Evolutionary conservation across 2,329 filamentous ascomycete species (phyloP), one percentile per base, ranked within the genome.

Genomic region (Pseudogymnoascus sp.): DNA sequence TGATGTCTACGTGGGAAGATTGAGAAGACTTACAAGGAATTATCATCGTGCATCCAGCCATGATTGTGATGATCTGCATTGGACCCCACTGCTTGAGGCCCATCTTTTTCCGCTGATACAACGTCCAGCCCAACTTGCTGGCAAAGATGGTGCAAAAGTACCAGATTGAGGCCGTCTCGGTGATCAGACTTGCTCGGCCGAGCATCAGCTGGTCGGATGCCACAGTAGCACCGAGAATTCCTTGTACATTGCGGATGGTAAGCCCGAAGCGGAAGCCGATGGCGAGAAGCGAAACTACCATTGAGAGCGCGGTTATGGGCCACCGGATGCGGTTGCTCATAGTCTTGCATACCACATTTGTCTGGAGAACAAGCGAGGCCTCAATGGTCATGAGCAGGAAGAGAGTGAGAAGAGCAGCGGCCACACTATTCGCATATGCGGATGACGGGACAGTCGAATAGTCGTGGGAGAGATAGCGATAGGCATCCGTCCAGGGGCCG

Each of bases 21-120:
- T 25, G 9, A 11, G 22, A 20, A 28, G 20, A 66, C 77, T 73
- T 75, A 86, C 85, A 80, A 69, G 86, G 86, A 64, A 88, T 76
- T 35, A 85, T 69, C 77, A 89, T 78, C 1, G 85, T 87, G 72
- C 87, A 85, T 64, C 82, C 85, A 57, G 84, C 82, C 80, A 87
- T 86, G 67, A 87, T 80, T 70, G 86, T 86, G 63, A 88, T 82
- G 61, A 86, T 80, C 66, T 86, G 83, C 78, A 88, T 84, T 1
- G 84, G 82, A 8, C 84, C 83, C 68, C 86, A 87, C 60, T 83
- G 79, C 61, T 75, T 78, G 67, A 87, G 75, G 1, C 84, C 83
- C 63, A 88, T 74, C 66, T 75, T 76, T 60, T 76, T 78, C 20
- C 86, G 80, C 64, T 81, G 75, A 7, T 76, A 70, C 35, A 88